Percentiles rank a stretch among this genome's conserved stretches.
These are phyloP conservation scores for Saprolegnia diclina DNA, from an alignment of 352 stramenopile genomes.

Conservation along the genomic window DNA sequence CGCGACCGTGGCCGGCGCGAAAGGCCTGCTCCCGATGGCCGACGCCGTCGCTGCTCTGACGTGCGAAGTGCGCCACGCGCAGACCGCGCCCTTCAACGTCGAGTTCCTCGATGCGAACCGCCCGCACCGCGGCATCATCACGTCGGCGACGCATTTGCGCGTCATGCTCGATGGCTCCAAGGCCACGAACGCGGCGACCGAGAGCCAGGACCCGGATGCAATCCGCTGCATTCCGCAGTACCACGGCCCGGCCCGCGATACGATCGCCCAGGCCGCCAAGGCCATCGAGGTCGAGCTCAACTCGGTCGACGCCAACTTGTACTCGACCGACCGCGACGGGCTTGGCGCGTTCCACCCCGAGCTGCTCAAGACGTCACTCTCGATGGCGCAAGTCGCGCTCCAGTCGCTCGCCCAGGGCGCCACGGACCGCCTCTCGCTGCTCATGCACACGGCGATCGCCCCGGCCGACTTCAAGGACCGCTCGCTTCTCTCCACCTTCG, in stretches of 20 bases:
- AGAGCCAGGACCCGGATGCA: conserved; percentile 35
- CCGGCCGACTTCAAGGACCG: conserved; percentile 25
- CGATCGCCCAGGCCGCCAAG: conserved; percentile 60
- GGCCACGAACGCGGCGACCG: conserved; percentile 34
- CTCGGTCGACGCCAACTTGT: conserved; percentile 27
- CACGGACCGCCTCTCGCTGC: conserved; percentile 36
- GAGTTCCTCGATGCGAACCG: conserved; percentile 73
- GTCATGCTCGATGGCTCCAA: conserved; percentile 87
- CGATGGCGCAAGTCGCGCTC: conserved; percentile 46
- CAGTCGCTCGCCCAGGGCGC: conserved; percentile 50
- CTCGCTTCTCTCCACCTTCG: conserved; percentile 36
- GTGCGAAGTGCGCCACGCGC: conserved; percentile 67
- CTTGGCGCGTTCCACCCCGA: conserved; percentile 48
- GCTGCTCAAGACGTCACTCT: conserved; percentile 53
- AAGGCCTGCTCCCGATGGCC: conserved; percentile 53
- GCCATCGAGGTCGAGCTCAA: conserved; percentile 73
- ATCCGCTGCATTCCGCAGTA: conserved; percentile 72
- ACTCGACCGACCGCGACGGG: conserved; percentile 16
- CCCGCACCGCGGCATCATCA: conserved; percentile 84
- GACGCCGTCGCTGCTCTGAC: conserved; percentile 77
- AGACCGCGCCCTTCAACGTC: conserved; percentile 71
- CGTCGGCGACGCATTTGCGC: conserved; percentile 72
- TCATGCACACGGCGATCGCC: conserved; percentile 22
- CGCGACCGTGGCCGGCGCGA: conserved; percentile 55
- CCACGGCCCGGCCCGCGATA: conserved; percentile 69